phyloP scores from a whole-genome alignment of 768 basidiomycete species.

The Suillus ampliporus region DNA sequence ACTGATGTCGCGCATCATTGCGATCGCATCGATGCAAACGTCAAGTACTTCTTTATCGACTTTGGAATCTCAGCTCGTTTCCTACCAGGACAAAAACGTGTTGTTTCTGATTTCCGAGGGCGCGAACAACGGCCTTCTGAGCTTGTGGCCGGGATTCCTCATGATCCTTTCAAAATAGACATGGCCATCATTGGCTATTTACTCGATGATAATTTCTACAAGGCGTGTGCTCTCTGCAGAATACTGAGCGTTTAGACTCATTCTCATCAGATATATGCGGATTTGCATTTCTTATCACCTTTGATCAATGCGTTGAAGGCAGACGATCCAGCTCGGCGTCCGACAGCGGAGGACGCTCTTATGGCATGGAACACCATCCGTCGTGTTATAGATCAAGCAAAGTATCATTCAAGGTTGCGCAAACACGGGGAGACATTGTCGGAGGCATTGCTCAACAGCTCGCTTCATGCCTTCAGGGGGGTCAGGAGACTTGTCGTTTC shows the following conservation, averaged over 20 bases:
- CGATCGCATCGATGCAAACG: slow-evolving; percentile 32
- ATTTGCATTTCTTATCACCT: background rate
- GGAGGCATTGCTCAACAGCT: background rate
- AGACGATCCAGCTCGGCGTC: slow-evolving; percentile 2
- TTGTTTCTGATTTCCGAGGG: slow-evolving; percentile 14
- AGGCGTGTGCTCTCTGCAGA: background rate
- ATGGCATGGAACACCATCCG: background rate
- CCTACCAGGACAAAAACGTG: slow-evolving; percentile 9
- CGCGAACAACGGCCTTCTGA: slow-evolving; percentile 30
- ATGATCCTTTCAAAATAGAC: slow-evolving; percentile 38
- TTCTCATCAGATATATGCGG: background rate
- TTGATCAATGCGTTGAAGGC: background rate
- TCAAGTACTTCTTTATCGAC: slow-evolving; percentile 42
- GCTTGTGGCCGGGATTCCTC: slow-evolving; percentile 23
- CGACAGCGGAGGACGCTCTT: background rate
- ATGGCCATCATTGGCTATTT: slow-evolving; percentile 34
- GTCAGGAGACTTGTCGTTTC: background rate
- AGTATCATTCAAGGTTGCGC: background rate
- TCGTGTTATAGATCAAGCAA: background rate
- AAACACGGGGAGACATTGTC: background rate
- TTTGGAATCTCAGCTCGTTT: slow-evolving; percentile 40
- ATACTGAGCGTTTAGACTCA: background rate
- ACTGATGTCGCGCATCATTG: slow-evolving; percentile 20
- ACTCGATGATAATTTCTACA: slow-evolving; percentile 24
- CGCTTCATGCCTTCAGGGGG: slow-evolving; percentile 1